Conservation (phyloP, 169 alveolate genomes). For the Cyclospora cayetanensis region DNA sequence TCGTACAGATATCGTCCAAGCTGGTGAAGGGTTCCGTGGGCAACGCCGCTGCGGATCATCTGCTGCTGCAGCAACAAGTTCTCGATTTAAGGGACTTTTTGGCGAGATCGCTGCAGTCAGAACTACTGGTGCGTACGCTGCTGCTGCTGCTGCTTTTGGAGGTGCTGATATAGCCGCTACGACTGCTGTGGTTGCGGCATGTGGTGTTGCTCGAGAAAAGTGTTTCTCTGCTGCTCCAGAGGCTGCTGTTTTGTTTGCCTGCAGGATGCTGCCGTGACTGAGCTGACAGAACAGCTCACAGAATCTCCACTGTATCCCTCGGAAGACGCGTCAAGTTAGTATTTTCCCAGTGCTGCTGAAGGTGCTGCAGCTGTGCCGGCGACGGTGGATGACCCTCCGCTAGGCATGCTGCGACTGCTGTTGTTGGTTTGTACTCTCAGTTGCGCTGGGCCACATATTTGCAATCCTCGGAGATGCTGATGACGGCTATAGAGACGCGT, state of each 20-base stretch:
- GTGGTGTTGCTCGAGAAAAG: too few species aligned
- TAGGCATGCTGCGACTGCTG: background rate
- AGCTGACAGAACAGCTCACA: background rate
- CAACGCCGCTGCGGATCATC: background rate
- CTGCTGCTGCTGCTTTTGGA: background rate
- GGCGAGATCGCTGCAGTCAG: background rate
- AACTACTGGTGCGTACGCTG: background rate
- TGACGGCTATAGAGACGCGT: background rate
- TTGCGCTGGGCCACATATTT: background rate
- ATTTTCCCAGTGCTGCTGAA: too few species aligned
- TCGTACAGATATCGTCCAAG: background rate
- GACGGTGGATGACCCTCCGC: background rate
- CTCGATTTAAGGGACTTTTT: background rate
- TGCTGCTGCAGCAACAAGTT: background rate
- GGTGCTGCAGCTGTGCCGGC: too few species aligned
- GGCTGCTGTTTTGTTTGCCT: background rate
- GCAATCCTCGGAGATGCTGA: background rate
- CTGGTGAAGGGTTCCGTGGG: background rate
- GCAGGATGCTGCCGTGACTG: background rate
- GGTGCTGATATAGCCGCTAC: background rate
- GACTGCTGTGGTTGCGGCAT: too few species aligned
- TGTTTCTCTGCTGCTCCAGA: background rate
- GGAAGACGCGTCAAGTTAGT: background rate
- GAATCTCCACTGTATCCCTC: background rate
- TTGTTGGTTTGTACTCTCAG: background rate